These are phyloP conservation scores for Trematosphaeria pertusa DNA, from an alignment of 2,329 filamentous ascomycete genomes.

Conservation along the genomic window DNA sequence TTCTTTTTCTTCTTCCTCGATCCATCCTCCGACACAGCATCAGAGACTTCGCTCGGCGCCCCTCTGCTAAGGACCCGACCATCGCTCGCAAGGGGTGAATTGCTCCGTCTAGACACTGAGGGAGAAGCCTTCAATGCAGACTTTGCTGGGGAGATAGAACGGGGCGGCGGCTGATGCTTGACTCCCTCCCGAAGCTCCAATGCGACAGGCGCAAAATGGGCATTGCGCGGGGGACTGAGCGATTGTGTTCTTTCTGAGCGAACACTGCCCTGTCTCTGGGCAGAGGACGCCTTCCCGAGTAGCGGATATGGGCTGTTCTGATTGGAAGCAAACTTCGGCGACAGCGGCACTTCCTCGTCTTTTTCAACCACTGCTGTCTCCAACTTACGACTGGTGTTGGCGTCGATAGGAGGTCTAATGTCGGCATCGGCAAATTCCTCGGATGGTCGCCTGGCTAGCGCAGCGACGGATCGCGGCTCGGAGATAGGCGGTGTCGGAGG, in stretches of 20 bases:
- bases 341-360: constrained; percentile 13
- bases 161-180: constrained; percentile 71
- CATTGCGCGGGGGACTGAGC: constrained; percentile 69
- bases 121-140: constrained; percentile 74
- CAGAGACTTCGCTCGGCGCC: constrained; percentile 62
- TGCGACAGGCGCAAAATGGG: constrained; percentile 69
- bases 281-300: constrained; percentile 16
- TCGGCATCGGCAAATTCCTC: constrained; percentile 58
- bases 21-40: constrained; percentile 58
- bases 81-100: constrained; percentile 58
- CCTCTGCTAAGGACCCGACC: constrained; percentile 55
- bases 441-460: constrained; percentile 22
- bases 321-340: constrained; percentile 30
- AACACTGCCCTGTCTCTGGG: constrained; percentile 26
- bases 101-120: constrained; percentile 55
- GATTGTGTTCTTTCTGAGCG: constrained; percentile 47
- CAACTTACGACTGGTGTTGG: constrained; percentile 26
- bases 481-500: constrained; percentile 12
- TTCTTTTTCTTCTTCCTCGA: constrained; percentile 62
- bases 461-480: constrained; percentile 8
- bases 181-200: constrained; percentile 60
- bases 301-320: constrained; percentile 38
- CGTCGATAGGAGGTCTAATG: constrained; percentile 31
- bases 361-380: constrained; percentile 19
- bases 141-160: constrained; percentile 78